Evolutionary conservation across 2,329 filamentous ascomycete species (phyloP).

Genomic region (Aspergillus ochraceus): DNA sequence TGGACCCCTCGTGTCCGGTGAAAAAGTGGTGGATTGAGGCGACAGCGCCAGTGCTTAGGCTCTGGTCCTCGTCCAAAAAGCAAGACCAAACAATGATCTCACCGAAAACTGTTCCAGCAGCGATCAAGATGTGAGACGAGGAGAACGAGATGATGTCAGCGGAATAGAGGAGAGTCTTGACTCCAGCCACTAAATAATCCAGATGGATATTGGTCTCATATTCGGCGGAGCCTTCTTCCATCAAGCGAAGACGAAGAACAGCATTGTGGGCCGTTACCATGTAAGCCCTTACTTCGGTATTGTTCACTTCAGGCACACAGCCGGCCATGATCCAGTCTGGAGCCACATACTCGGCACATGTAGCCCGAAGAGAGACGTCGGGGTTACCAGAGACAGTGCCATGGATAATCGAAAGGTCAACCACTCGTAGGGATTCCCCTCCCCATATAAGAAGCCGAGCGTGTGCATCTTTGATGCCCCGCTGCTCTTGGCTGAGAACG

Average conservation of each 20-base stretch:
- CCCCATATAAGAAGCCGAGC: slow-evolving; percentile 65
- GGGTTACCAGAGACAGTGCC: slow-evolving; percentile 25
- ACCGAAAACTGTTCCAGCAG: slow-evolving; percentile 89
- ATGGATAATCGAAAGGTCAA: slow-evolving; percentile 31
- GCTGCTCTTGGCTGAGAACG: slow-evolving; percentile 21
- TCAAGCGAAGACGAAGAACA: slow-evolving; percentile 55
- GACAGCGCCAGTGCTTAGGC: slow-evolving; percentile 18
- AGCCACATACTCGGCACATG: slow-evolving; percentile 48
- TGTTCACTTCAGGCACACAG: slow-evolving; percentile 36
- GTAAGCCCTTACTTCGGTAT: slow-evolving; percentile 47
- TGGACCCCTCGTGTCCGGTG: slow-evolving; percentile 80
- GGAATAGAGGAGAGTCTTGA: slow-evolving; percentile 84
- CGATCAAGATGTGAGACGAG: slow-evolving; percentile 65
- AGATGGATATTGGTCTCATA: slow-evolving; percentile 28
- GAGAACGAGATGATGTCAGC: slow-evolving; percentile 69
- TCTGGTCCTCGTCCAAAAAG: slow-evolving; percentile 31
- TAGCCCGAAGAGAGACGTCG: slow-evolving; percentile 24
- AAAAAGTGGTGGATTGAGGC: slow-evolving; percentile 57
- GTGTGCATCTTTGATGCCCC: slow-evolving; percentile 12
- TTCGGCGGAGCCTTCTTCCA: slow-evolving; percentile 14
- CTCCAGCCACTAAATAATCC: slow-evolving; percentile 48
- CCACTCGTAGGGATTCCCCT: slow-evolving; percentile 54
- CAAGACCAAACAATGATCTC: slow-evolving; percentile 90
- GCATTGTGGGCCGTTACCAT: slow-evolving; percentile 88
- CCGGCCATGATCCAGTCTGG: slow-evolving; percentile 79